Evolutionary conservation across 2,329 filamentous ascomycete genomes (phyloP).

Genomic region (Gyromitra esculenta): DNA sequence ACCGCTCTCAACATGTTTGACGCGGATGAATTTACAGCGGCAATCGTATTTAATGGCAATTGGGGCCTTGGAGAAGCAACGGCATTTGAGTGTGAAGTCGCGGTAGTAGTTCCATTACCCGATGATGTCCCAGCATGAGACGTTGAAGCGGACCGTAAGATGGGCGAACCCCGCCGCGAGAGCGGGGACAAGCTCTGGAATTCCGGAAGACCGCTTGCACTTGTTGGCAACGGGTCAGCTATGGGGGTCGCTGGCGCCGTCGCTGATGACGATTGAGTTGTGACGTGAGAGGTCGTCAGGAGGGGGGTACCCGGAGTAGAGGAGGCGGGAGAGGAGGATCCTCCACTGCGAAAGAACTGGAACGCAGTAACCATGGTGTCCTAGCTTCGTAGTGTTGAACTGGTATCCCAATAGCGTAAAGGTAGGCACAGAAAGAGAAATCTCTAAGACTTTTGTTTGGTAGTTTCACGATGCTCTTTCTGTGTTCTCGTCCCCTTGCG

Average conservation of each 20-base stretch:
- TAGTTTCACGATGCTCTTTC: conserved; percentile 16
- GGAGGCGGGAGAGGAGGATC: conserved; percentile 48
- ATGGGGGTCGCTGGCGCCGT: conserved; percentile 51
- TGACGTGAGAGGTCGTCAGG: conserved; percentile 46
- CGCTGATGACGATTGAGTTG: conserved; percentile 42
- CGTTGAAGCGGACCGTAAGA: conserved; percentile 45
- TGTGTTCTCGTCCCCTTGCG: conserved; percentile 26
- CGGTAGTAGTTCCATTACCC: conserved; percentile 52
- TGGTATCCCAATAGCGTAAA: not conserved
- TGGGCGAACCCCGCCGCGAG: conserved; percentile 53
- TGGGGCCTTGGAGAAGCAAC: conserved; percentile 57
- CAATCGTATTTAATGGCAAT: conserved; percentile 55
- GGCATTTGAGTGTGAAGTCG: conserved; percentile 55
- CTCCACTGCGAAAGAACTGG: conserved; percentile 52
- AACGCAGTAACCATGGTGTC: conserved; percentile 53
- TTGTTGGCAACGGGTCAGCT: conserved; percentile 39
- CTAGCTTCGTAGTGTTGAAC: conserved; percentile 21
- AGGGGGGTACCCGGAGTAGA: conserved; percentile 49
- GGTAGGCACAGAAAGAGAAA: conserved; percentile 18
- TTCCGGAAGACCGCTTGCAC: conserved; percentile 42
- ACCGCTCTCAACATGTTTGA: conserved; percentile 57
- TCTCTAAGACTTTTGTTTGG: conserved; percentile 30
- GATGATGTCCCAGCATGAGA: conserved; percentile 36
- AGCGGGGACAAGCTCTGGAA: conserved; percentile 48
- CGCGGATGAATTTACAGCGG: conserved; percentile 55